A percentile compares a stretch with the other conserved stretches of the same genome.
phyloP scores from a whole-genome alignment of 495 filamentous ascomycete genomes.

The Aspergillus biplanus region DNA sequence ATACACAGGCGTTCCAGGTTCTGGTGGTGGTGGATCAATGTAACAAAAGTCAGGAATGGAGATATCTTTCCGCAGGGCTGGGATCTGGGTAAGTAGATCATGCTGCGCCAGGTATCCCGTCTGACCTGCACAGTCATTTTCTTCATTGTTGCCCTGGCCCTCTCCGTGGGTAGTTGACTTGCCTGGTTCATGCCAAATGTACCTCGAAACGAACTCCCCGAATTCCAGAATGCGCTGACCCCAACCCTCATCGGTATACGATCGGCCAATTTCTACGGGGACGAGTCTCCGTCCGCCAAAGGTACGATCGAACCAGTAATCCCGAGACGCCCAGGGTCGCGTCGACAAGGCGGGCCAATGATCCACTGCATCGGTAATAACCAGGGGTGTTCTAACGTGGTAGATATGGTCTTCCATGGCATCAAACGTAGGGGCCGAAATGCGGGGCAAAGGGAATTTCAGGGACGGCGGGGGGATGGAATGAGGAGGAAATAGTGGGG shows the following conservation, averaged over 20 bases:
- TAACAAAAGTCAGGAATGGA: slow-evolving; percentile 84
- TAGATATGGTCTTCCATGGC: slow-evolving; percentile 68
- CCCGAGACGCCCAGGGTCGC: slow-evolving; percentile 69
- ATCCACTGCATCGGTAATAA: slow-evolving; percentile 65
- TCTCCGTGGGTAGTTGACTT: not conserved
- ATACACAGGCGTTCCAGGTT: slow-evolving; percentile 53
- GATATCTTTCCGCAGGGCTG: slow-evolving; percentile 76
- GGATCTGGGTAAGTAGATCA: slow-evolving; percentile 82
- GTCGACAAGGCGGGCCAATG: slow-evolving; percentile 81
- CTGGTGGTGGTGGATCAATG: slow-evolving; percentile 56
- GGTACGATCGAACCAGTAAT: slow-evolving; percentile 77
- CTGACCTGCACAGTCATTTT: slow-evolving; percentile 23
- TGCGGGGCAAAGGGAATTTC: slow-evolving; percentile 38
- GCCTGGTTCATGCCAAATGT: slow-evolving; percentile 48
- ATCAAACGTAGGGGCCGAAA: slow-evolving; percentile 55
- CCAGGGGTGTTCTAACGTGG: slow-evolving; percentile 59
- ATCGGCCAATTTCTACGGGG: slow-evolving; percentile 86
- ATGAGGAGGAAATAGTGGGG: slow-evolving; percentile 47
- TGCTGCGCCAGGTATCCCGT: slow-evolving; percentile 91
- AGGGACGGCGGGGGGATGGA: slow-evolving; percentile 38
- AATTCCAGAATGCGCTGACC: slow-evolving; percentile 82
- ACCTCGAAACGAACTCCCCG: slow-evolving; percentile 66
- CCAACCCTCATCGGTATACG: slow-evolving; percentile 88
- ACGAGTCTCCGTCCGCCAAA: slow-evolving; percentile 78
- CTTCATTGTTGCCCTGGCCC: slow-evolving; percentile 12